Base-by-base conservation (phyloP, 176 grass and related monocot species). In the Aegilops speltoides region DNA sequence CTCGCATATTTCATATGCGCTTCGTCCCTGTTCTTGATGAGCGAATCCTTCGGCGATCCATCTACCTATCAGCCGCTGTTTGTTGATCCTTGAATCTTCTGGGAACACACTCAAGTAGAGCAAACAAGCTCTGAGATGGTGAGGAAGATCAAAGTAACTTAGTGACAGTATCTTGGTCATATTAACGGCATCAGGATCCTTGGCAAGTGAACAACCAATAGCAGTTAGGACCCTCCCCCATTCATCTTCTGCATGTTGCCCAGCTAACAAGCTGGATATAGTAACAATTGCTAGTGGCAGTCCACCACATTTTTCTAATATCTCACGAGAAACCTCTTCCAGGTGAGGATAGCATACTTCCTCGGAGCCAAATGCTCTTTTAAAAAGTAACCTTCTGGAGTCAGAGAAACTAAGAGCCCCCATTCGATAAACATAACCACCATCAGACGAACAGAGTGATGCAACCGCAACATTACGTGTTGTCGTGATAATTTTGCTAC, bases 31-130 rank as follows among this genome's bases (percentile, higher is more conserved):
- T 9, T 68, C 17, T 28, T 50, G 24, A 9, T 68, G 25, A 68
- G 67, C 10, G 19, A 68, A 68, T 12, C 79, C 64, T 82, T 82
- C 79, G 1, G 79, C 79, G 22, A 52, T 20, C 79, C 63, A 81
- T n/a, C 40, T 68, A 32, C 28, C 32, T 17, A 81, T 31, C 63
- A 81, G 28, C 31, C 15, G 2, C 0, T 67, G 25, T 68, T 67
- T 68, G 25, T 52, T 5, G 0, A 81, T 81, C 17, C 0, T 1
- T 8, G 38, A n/a, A 22, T 81, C 79, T 81, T 81, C 79, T 52
- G 79, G 79, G 2, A 68, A 68, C 7, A 68, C 16, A 68, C 41
- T 68, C 56, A 79, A 8, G n/a, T 79, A 79, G 33, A 79, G 37
- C 20, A 79, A 62, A 38, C 76, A 78, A 63, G 64, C 50, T 52